Percentiles rank a stretch among this genome's conserved stretches.
Conservation (phyloP, 2,329 filamentous ascomycete species). For the Aspergillus puulaauensis region DNA sequence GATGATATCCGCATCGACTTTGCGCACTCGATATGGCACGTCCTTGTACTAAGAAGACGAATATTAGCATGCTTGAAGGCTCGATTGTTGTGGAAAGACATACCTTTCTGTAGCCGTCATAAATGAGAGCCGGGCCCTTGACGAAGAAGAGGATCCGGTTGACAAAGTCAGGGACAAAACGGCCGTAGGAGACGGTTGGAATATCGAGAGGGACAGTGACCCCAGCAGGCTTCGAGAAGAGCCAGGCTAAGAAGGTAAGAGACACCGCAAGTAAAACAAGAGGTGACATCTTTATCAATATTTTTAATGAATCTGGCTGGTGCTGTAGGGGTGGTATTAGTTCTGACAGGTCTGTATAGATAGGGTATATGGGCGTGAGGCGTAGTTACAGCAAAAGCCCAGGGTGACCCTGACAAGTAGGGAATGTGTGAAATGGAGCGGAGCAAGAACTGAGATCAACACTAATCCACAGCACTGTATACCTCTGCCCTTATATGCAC, state of each 20-base stretch:
- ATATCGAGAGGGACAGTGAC: conserved; percentile 9
- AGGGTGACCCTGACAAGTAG: too few relatives aligned
- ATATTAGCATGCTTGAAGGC: neutral
- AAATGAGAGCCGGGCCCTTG: conserved; percentile 22
- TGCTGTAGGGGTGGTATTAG: neutral
- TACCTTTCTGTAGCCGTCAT: conserved; percentile 27
- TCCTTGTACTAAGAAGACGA: conserved; percentile 24
- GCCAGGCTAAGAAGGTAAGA: neutral
- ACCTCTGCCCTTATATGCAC: too few relatives aligned
- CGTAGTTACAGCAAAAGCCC: too few relatives aligned
- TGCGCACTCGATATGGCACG: conserved; percentile 27
- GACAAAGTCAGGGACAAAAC: conserved; percentile 23
- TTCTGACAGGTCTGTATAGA: neutral
- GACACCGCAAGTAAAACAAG: neutral
- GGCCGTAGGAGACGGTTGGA: conserved; percentile 22
- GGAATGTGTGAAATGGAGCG: too few relatives aligned
- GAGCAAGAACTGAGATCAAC: too few relatives aligned
- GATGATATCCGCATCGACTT: conserved; percentile 29
- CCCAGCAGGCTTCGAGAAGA: neutral
- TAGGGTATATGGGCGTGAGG: neutral
- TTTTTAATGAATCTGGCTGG: neutral
- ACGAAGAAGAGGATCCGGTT: conserved; percentile 28
- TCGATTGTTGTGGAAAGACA: neutral
- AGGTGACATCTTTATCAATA: neutral
- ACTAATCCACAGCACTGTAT: too few relatives aligned